Percentiles rank a stretch among this genome's conserved stretches.
phyloP scores from a whole-genome alignment of 225 moss, liverwort and hornwort species.

The Anthoceros angustus region DNA sequence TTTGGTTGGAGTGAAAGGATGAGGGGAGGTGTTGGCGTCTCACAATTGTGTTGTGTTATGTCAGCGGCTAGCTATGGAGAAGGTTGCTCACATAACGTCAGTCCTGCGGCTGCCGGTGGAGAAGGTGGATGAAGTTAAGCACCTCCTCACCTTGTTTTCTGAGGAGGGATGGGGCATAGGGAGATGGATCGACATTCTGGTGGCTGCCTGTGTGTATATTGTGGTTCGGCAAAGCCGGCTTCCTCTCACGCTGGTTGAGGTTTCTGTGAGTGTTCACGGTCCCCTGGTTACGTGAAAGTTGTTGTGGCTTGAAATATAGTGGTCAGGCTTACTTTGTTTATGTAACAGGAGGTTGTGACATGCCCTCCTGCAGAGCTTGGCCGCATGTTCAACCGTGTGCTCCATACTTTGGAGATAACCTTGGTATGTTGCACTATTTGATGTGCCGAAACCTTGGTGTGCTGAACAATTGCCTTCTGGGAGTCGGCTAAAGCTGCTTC shows the following conservation, averaged over 20 bases:
- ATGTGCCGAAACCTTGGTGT: background rate
- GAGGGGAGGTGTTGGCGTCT: no score
- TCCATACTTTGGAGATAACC: conserved; percentile 41
- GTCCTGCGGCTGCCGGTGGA: conserved; percentile 60
- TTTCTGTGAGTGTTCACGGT: conserved; percentile 41
- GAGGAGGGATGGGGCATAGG: conserved; percentile 86
- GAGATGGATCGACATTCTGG: conserved; percentile 79
- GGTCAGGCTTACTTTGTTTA: conserved; percentile 4
- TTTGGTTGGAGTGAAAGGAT: no score
- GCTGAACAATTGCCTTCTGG: background rate
- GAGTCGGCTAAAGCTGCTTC: background rate
- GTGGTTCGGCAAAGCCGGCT: conserved; percentile 70
- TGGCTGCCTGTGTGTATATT: conserved; percentile 79
- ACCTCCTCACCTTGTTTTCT: conserved; percentile 54
- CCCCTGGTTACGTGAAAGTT: background rate
- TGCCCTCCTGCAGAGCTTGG: conserved; percentile 76
- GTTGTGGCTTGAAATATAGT: background rate
- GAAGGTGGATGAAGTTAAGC: conserved; percentile 57
- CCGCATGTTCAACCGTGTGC: conserved; percentile 73
- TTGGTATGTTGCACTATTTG: conserved; percentile 24
- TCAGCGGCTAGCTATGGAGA: conserved; percentile 85
- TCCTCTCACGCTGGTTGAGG: conserved; percentile 78
- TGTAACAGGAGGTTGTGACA: conserved; percentile 52
- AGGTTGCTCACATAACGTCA: conserved; percentile 52
- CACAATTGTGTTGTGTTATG: no score